Evolutionary conservation across 331 rosid species (phyloP), one percentile per base, ranked within the genome.

Genomic region (Rhamnella rubrinervis): DNA sequence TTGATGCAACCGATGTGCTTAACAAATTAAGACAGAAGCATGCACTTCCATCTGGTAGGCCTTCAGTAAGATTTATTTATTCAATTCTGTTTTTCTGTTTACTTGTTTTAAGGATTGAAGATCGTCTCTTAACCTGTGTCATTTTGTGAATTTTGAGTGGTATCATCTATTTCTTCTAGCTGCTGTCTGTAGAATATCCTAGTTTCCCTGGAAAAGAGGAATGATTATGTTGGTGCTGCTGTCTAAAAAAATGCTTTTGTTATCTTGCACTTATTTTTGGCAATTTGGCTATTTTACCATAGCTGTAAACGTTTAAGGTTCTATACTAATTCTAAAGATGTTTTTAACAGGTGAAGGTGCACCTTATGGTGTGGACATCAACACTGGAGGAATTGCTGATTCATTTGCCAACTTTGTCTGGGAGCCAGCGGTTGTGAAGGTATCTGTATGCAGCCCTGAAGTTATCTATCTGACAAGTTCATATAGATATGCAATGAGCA

Each of bases 351-450:
- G 96, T 55, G 97, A 91, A 73, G 97, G 97, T 16, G 93, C 96
- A 60, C 91, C 87, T 11, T 89, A 71, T 75, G 99, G 99, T 19
- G 99, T 95, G 44, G 99, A 95, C 77, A 91, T 95, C 52, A 70
- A 75, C 81, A 91, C 99, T 21, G 99, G 99, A 67, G 99, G 99
- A 77, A 88, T 95, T 80, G 82, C 96, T 4, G 93, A 95, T 72
- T 91, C 99, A 12, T 89, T 80, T 79, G 92, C 96, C 25, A 95
- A 87, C 82, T 95, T 95, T 64, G 99, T 95, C 72, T 95, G 99
- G 99, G 99, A 95, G 85, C 99, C 99, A 28, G 92, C 99, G 14
- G 87, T 95, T 75, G 99, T 95, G 58, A 95, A 95, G 97, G 99
- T 91, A 75, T 31, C 18, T 5, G 19, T 51, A 25, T 52, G 51